These are phyloP conservation scores for Escovopsis sp. DNA, from an alignment of 2,329 filamentous ascomycete species.

Conservation along the genomic window DNA sequence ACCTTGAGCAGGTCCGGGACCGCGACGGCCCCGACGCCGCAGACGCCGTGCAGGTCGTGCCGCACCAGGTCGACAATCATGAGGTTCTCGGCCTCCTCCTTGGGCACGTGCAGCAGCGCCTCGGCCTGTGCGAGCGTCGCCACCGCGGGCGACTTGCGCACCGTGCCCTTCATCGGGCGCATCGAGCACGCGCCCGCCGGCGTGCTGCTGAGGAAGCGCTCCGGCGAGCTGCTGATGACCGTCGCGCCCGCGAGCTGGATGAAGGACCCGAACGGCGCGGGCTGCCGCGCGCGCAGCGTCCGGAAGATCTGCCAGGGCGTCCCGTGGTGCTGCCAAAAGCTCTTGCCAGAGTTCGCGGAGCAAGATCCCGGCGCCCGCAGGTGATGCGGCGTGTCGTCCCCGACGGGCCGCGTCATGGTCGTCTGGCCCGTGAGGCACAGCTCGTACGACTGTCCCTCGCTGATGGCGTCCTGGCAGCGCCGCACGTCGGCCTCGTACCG, in stretches of 20 bases:
- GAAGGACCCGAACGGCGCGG: slow-evolving; percentile 75
- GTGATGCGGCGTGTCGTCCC: slow-evolving; percentile 24
- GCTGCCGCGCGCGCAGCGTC: slow-evolving; percentile 54
- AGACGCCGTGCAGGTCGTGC: slow-evolving; percentile 80
- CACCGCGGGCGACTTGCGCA: slow-evolving; percentile 55
- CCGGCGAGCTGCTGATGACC: slow-evolving; percentile 71
- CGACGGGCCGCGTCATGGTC: slow-evolving; percentile 36
- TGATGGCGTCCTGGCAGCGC: slow-evolving; percentile 55
- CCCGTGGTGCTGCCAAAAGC: slow-evolving; percentile 1
- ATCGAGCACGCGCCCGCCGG: slow-evolving; percentile 52
- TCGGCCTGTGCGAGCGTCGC: slow-evolving; percentile 59
- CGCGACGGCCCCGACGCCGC: slow-evolving; percentile 55
- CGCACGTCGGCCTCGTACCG: slow-evolving; percentile 54
- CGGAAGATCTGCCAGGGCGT: slow-evolving; percentile 59
- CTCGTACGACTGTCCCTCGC: slow-evolving; percentile 71
- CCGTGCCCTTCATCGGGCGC: slow-evolving; percentile 92
- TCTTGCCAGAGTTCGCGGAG: too few species aligned
- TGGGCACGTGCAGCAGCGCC: slow-evolving; percentile 59
- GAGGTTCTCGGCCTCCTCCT: slow-evolving; percentile 88
- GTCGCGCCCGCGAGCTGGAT: slow-evolving; percentile 55
- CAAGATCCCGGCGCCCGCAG: background rate
- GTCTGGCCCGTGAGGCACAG: slow-evolving; percentile 71
- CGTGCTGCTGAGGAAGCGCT: slow-evolving; percentile 61
- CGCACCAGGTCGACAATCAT: slow-evolving; percentile 98
- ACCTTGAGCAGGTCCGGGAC: slow-evolving; percentile 72